phyloP scores from a whole-genome alignment of 2,329 filamentous ascomycete genomes.

The Aspergillus udagawae region DNA sequence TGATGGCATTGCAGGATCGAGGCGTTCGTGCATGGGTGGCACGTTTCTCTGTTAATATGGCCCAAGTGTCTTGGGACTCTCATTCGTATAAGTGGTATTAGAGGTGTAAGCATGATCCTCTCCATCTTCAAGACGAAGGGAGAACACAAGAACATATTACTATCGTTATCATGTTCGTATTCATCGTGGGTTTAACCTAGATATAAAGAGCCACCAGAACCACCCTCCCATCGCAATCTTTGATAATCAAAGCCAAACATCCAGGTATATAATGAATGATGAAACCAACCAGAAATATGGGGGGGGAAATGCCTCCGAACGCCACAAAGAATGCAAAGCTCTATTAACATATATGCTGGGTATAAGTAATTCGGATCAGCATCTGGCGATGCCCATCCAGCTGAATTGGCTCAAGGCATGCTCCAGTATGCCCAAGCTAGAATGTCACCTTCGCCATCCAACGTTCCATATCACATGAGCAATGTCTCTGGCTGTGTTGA shows the following conservation, averaged over 20 bases:
- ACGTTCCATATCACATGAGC: slow-evolving; percentile 66
- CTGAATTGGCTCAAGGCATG: too few relatives aligned
- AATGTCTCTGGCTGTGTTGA: slow-evolving; percentile 62
- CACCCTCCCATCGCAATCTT: not conserved
- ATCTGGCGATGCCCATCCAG: too few relatives aligned
- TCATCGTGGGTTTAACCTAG: not conserved
- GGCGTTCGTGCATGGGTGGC: too few relatives aligned
- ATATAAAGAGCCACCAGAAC: not conserved
- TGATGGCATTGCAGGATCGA: not conserved
- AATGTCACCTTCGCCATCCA: slow-evolving; percentile 53
- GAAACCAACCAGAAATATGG: too few relatives aligned
- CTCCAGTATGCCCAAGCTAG: too few relatives aligned
- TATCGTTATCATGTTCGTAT: not conserved
- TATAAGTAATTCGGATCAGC: too few relatives aligned
- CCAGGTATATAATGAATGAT: not conserved
- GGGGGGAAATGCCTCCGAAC: too few relatives aligned
- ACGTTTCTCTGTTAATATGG: not conserved
- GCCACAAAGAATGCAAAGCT: too few relatives aligned
- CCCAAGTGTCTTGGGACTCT: not conserved
- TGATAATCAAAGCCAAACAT: not conserved
- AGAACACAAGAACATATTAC: not conserved
- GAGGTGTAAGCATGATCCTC: not conserved
- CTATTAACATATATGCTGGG: too few relatives aligned
- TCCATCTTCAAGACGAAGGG: not conserved
- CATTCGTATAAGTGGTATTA: not conserved